These are phyloP conservation scores for Bothriochloa decipiens DNA, from an alignment of 176 grass and related monocot genomes.

Conservation along the genomic window DNA sequence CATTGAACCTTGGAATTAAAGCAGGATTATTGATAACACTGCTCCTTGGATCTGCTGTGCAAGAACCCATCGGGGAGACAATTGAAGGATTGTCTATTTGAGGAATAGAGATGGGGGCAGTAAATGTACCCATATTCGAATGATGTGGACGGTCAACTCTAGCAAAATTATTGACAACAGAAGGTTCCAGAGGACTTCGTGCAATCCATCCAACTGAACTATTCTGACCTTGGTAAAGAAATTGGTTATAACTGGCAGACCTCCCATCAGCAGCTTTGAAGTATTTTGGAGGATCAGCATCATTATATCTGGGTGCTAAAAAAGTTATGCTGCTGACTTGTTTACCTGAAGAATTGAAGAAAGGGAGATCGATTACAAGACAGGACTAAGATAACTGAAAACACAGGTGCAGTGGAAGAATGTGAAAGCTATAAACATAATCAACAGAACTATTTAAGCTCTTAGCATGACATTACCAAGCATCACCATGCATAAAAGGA, in stretches of 20 bases:
- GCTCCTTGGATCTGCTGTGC: slow-evolving; percentile 37
- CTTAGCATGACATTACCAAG: slow-evolving; percentile 20
- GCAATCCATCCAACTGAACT: slow-evolving; percentile 54
- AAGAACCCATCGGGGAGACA: slow-evolving; percentile 39
- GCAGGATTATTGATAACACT: slow-evolving; percentile 41
- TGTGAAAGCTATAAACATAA: slow-evolving; percentile 21
- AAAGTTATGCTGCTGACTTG: slow-evolving; percentile 30
- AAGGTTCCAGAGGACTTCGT: slow-evolving; percentile 36
- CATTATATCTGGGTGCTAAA: slow-evolving; percentile 42
- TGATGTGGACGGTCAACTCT: slow-evolving; percentile 32
- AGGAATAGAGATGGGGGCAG: slow-evolving; percentile 44
- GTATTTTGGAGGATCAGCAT: slow-evolving; percentile 22
- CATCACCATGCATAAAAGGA: neutral
- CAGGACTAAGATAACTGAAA: slow-evolving; percentile 22
- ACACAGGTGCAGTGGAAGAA: slow-evolving; percentile 16
- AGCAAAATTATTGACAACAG: slow-evolving; percentile 41
- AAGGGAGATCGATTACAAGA: slow-evolving; percentile 19
- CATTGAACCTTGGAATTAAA: slow-evolving; percentile 53
- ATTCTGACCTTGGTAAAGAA: slow-evolving; percentile 45
- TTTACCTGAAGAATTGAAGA: slow-evolving; percentile 56
- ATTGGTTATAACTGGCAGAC: slow-evolving; percentile 40
- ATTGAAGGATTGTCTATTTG: slow-evolving; percentile 34
- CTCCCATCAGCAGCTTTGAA: slow-evolving; percentile 42
- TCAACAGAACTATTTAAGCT: neutral
- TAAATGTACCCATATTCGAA: slow-evolving; percentile 41